Evolutionary conservation across 352 stramenopile species (phyloP), one percentile per base, ranked within the genome.

Genomic region (Phytophthora boehmeriae): DNA sequence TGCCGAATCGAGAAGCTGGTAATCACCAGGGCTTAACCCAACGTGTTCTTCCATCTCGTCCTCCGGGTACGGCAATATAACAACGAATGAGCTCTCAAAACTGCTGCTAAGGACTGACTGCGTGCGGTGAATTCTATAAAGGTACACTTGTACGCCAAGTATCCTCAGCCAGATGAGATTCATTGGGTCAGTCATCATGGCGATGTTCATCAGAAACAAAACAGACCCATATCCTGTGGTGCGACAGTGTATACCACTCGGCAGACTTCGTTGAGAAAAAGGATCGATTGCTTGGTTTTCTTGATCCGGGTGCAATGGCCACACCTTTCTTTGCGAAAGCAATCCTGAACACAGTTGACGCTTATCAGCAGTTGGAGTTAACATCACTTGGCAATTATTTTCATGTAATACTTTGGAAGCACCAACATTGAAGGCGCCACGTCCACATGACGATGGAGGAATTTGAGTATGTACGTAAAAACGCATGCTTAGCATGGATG

Each of bases 121-220:
- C 32, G 8, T 38, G 5, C 42, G 27, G 17, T 57, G n/a, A 32
- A 63, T 60, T 42, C 72, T 52, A 38, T 79, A 79, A 4, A 74
- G 44, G 44, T 66, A 74, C 8, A 79, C 42, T 11, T 63, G 36
- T 17, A 65, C 50, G 0, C 71, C 71, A 52, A 75, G 25, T 14
- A 75, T 44, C 11, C 68, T 51, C 2, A 80, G 41, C 8, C 60
- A 69, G 6, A 76, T 45, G 22, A 75, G 23, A 35, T 64, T 73
- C 59, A 68, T 77, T 8, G 71, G 64, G 32, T 80, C 71, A 23
- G 58, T 80, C 71, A 77, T 80, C 71, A 77, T 77, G 17, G 60
- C 66, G 10, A 80, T 66, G 34, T 80, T 80, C 59, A 80, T 80
- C 4, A 80, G 56, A 9, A 68, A 56, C 22, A 77, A 25, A 19